Base-by-base conservation (phyloP, 2,329 filamentous ascomycete species). In the Plenodomus biglobosus region DNA sequence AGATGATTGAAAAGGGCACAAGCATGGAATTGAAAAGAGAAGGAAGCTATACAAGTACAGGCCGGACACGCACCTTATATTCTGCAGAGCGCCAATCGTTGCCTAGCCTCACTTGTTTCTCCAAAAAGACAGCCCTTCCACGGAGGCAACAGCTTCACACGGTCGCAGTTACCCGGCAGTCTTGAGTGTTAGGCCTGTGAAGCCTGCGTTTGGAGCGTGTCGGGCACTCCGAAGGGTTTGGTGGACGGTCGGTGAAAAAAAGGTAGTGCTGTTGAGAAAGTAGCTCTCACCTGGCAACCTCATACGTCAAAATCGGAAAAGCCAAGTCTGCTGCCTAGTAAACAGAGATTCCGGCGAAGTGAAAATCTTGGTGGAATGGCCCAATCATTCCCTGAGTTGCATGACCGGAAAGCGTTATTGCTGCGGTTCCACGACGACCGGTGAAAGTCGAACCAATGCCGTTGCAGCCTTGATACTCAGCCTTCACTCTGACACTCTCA, bases 381-480 rank as follows among this genome's bases (percentile, higher is more conserved):
- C 38, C 19, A 32, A 11, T 11, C 15, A 11, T 32, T 11, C 27
- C 15, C 27, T 32, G 5, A 24, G 5, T 24, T 24, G 22, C 22
- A 24, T 24, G 27, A 32, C 27, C 27, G 27, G 8, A 32, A 32
- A 32, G 27, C 6, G 27, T 8, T 32, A 41, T 42, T 19, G 44
- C 38, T n/a, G 32, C 20, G 40, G 45, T 44, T 32, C 38, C 16
- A 45, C 21, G 47, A 43, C 40, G 42, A 53, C 55, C 58, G 57
- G 56, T 62, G 48, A 61, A 40, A 21, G 37, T 27, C 17, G 36
- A 39, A 17, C 47, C 46, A 58, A 55, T 55, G 40, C 19, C 32
- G 41, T 22, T 11, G 34, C 38, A 48, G 18, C 22, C 22, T 24
- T 24, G 19, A 41, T 41, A 46, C 42, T 56, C 51, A 55, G 57